A percentile compares a stretch with the other conserved stretches of the same genome.
These are phyloP conservation scores for Trichoderma oligosporum DNA, from an alignment of 2,329 filamentous ascomycete species.

Conservation along the genomic window DNA sequence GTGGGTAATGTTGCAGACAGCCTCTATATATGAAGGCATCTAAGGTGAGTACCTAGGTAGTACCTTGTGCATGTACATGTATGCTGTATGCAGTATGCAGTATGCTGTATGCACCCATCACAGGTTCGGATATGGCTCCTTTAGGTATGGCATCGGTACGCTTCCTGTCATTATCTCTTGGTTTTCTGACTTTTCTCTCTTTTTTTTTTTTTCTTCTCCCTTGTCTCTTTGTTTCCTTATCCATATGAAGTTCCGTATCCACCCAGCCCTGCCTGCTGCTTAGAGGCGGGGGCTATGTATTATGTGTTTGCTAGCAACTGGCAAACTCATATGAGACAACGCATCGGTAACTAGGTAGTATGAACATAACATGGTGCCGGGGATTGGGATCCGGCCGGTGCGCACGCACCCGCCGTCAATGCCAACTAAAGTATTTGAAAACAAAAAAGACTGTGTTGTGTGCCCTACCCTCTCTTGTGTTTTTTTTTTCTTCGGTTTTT, in stretches of 20 bases:
- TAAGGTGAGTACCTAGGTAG: too few species aligned
- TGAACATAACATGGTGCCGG: constrained; percentile 7
- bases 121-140: not conserved
- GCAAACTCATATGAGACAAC: constrained; percentile 18
- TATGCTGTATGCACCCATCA: constrained; percentile 6
- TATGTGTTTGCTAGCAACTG: constrained; percentile 16
- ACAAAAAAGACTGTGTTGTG: not conserved
- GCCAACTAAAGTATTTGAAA: not conserved
- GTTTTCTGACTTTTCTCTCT: not conserved
- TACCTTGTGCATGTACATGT: not conserved
- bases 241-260: not conserved
- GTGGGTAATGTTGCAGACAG: not conserved
- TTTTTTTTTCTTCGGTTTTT: too few species aligned
- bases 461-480: too few species aligned
- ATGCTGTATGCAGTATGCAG: not conserved
- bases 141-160: not conserved
- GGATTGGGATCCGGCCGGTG: constrained; percentile 8
- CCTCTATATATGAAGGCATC: constrained; percentile 2
- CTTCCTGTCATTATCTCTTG: not conserved
- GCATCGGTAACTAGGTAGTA: constrained; percentile 14
- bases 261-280: constrained; percentile 16
- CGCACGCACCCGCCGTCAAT: constrained; percentile 9
- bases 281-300: constrained; percentile 12
- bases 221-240: not conserved
- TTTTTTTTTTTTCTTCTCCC: not conserved